A percentile compares a stretch with the other conserved stretches of the same genome.
Conservation (phyloP, 805 yeast species). For the Limtongia smithiae region DNA sequence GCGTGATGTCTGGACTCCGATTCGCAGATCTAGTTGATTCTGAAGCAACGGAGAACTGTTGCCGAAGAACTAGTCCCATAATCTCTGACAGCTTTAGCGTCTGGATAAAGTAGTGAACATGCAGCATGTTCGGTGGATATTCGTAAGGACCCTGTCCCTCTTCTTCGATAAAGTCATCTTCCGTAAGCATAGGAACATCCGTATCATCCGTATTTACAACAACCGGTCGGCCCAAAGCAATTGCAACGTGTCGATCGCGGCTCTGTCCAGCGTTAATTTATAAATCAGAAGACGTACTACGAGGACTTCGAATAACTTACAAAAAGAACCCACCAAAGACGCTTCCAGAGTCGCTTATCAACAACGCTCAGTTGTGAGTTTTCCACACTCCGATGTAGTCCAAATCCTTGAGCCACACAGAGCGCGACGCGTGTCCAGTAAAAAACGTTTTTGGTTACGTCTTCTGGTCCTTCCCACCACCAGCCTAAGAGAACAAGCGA, state of each 20-base stretch:
- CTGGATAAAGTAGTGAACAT: conserved; percentile 58
- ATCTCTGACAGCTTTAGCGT: conserved; percentile 65
- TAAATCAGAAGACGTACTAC: too few species aligned
- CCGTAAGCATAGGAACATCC: conserved; percentile 67
- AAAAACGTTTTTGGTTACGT: conserved; percentile 59
- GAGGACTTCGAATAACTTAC: conserved; percentile 32
- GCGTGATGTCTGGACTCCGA: conserved; percentile 50
- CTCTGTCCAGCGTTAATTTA: too few species aligned
- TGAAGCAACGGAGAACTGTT: conserved; percentile 68
- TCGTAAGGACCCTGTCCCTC: conserved; percentile 43
- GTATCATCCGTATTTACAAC: conserved; percentile 67
- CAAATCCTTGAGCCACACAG: conserved; percentile 68
- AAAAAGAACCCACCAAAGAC: conserved; percentile 76
- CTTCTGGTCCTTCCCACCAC: conserved; percentile 73
- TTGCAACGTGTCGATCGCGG: conserved; percentile 64
- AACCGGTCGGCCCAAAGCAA: conserved; percentile 72
- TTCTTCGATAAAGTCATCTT: conserved; percentile 61
- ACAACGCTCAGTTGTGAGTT: conserved; percentile 40
- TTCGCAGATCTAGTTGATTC: conserved; percentile 46
- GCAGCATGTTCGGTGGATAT: conserved; percentile 47
- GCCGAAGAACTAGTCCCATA: conserved; percentile 62
- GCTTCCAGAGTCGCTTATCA: conserved; percentile 52
- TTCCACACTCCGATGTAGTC: conserved; percentile 52
- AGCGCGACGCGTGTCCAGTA: conserved; percentile 71
- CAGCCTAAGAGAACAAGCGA: conserved; percentile 59